Evolutionary conservation across 2,329 filamentous ascomycete genomes (phyloP).

Genomic region (Alternaria conjuncta): DNA sequence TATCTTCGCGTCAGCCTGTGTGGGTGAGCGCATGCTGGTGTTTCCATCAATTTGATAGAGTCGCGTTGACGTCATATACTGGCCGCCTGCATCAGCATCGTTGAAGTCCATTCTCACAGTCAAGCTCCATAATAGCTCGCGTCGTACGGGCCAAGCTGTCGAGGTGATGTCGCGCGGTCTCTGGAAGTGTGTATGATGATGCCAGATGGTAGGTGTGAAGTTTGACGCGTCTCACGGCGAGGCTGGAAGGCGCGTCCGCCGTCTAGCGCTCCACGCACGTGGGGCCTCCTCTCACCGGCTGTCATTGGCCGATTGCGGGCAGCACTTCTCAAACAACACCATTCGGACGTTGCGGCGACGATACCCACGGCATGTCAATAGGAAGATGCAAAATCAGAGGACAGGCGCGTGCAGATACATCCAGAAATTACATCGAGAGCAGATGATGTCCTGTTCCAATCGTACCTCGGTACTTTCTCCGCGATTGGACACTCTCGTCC

Average conservation of each 20-base stretch:
- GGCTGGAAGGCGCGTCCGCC: not conserved
- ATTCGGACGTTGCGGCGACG: too few relatives aligned
- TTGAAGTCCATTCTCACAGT: not conserved
- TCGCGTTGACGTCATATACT: not conserved
- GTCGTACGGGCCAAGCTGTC: not conserved
- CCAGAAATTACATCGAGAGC: not conserved
- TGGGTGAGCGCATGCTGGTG: not conserved
- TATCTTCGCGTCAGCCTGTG: not conserved
- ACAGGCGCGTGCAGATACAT: not conserved
- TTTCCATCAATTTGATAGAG: not conserved
- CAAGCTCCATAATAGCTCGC: fast-evolving
- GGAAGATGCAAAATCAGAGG: not conserved
- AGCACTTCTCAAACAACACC: too few relatives aligned
- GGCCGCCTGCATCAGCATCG: not conserved
- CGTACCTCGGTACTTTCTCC: constrained; percentile 6
- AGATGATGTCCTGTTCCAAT: not conserved
- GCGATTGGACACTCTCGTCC: not conserved
- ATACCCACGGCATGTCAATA: not conserved
- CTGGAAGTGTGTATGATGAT: not conserved
- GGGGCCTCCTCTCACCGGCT: not conserved
- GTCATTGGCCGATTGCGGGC: not conserved
- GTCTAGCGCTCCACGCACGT: not conserved
- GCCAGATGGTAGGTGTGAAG: not conserved
- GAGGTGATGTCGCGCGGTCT: not conserved
- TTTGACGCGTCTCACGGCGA: not conserved